Percentiles rank a stretch among this genome's conserved stretches.
Conservation (phyloP, 306 rosid species). For the Bauhinia variegata region DNA sequence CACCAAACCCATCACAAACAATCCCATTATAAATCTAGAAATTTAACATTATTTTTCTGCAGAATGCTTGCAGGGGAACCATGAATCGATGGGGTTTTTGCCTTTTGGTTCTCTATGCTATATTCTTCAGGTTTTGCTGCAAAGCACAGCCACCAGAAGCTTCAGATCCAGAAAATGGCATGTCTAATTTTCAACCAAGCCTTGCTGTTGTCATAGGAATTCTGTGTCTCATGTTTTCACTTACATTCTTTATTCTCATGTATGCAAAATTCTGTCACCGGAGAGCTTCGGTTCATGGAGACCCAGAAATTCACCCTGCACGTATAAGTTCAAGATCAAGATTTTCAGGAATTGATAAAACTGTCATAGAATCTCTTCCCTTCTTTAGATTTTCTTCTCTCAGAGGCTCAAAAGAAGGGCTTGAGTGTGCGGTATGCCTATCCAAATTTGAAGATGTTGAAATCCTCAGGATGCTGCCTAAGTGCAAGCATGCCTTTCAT, state of each 20-base stretch:
- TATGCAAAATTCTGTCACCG: conserved; percentile 65
- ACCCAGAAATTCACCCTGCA: conserved; percentile 36
- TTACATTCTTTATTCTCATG: conserved; percentile 66
- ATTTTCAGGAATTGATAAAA: conserved; percentile 81
- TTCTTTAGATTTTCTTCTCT: conserved; percentile 85
- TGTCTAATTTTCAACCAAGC: conserved; percentile 61
- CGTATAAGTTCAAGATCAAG: conserved; percentile 61
- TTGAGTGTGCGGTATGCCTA: conserved; percentile 85
- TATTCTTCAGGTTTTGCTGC: conserved; percentile 38
- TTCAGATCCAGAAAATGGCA: conserved; percentile 25
- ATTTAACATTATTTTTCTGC: background rate
- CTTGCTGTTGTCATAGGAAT: conserved; percentile 70
- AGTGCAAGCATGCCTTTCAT: conserved; percentile 93
- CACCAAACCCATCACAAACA: conserved; percentile 36
- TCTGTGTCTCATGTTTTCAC: conserved; percentile 53
- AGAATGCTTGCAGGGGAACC: conserved; percentile 45
- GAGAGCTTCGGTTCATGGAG: conserved; percentile 22
- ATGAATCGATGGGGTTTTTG: conserved; percentile 42
- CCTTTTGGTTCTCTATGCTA: conserved; percentile 39
- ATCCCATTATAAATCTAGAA: conserved; percentile 26
- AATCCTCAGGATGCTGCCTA: conserved; percentile 74
- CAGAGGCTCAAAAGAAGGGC: conserved; percentile 82
- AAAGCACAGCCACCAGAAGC: conserved; percentile 43
- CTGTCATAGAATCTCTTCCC: conserved; percentile 91
- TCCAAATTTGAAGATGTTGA: conserved; percentile 87